These are phyloP conservation scores for Neofusicoccum ribis DNA, from an alignment of 2,329 filamentous ascomycete species.

Conservation along the genomic window DNA sequence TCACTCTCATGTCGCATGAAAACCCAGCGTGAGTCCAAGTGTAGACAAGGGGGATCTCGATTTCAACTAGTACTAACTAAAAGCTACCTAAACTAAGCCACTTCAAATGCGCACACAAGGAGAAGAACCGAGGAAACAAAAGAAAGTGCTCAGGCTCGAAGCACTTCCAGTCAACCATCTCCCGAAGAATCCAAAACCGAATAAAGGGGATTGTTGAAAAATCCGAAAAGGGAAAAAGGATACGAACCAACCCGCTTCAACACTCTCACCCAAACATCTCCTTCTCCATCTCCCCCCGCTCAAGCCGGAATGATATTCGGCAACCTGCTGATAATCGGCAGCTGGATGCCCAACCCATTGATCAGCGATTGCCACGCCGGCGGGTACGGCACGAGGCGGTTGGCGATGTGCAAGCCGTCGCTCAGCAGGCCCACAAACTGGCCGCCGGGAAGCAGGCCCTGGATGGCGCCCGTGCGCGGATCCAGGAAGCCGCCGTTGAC, in stretches of 20 bases:
- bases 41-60: not conserved
- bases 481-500: constrained; percentile 17
- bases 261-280: not conserved
- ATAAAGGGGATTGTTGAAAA: too few relatives aligned
- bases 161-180: too few relatives aligned
- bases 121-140: not conserved
- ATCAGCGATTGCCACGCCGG: not conserved
- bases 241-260: not conserved
- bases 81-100: not conserved
- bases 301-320: constrained; percentile 4
- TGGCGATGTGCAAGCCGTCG: constrained; percentile 16
- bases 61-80: not conserved
- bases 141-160: not conserved
- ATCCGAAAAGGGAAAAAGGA: too few relatives aligned
- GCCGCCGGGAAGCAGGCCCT: constrained; percentile 14
- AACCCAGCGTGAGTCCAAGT: too few relatives aligned
- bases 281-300: not conserved
- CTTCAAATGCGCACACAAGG: too few relatives aligned
- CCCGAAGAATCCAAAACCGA: too few relatives aligned
- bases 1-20: too few relatives aligned
- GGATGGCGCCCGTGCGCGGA: constrained; percentile 10
- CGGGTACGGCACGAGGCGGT: constrained; percentile 17
- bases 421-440: constrained; percentile 9
- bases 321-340: constrained; percentile 7
- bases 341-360: not conserved